Evolutionary conservation across 2,329 filamentous ascomycete genomes (phyloP), one percentile per base, ranked within the genome.

Genomic region (Aspergillus awamori): DNA sequence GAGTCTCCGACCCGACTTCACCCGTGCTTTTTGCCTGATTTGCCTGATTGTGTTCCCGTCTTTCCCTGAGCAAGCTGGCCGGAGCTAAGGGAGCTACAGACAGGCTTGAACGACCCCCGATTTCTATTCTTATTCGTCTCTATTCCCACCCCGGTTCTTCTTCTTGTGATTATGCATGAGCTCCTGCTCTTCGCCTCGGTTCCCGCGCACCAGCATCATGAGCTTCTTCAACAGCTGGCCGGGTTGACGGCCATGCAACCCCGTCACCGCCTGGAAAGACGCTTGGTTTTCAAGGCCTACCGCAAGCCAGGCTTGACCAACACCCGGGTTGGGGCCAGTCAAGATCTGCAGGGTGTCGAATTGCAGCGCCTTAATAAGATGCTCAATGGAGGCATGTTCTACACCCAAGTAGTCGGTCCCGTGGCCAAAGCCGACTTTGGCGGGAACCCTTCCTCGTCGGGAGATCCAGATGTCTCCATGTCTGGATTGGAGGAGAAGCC

Each of bases 191-290:
- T 84, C 75, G 85, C 84, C 68, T 83, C 85, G 69, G 80, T 89
- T 59, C 81, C 85, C 8, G 72, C 76, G 36, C 74, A 81, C 41
- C 84, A 86, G 69, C 85, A 87, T 77, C 78, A 84, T 70, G 85
- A 86, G 73, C 80, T 87, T 17, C 77, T 88, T 57, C 83, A 86
- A 69, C 84, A 89, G 67, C 79, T 89, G 51, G 82, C 86, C 41
- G 87, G 86, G 56, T 75, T 87, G 58, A 83, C 86, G 53, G 84
- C 83, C 67, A 86, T 86, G 81, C 86, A 87, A 70, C 86, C 87
- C 41, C 79, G 80, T 67, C 77, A 79, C 60, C 73, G 81, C 55
- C 70, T 82, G 53, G 83, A 87, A 72, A 82, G 86, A 60, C 81
- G 83, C 70, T 74, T 87, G 65, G 73, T 88, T 68, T 88, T 86